Evolutionary conservation across 352 stramenopile species (phyloP), one percentile per base, ranked within the genome.

Genomic region (Phytophthora melonis): DNA sequence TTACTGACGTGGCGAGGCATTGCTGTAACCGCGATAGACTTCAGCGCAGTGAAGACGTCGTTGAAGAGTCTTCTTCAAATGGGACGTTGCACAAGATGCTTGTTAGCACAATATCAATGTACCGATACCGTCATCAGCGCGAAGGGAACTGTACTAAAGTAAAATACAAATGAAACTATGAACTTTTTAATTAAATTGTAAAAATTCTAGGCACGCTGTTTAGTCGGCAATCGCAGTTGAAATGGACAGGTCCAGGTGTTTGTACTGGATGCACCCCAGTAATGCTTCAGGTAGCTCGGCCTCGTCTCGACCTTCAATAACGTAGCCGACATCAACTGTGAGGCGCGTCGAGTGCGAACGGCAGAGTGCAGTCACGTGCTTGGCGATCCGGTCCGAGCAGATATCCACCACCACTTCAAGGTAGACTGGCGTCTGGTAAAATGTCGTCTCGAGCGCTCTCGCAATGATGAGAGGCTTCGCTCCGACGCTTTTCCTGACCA

Each of bases 391-490:
- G 69, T 94, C 85, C 3, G 86, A 94, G 61, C 77, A 89, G 56
- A 97, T 84, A 71, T 97, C 90, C 27, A 94, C 83, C 47, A 86
- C 86, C 16, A 80, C 88, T 69, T 97, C 90, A 34, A 95, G 75
- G 66, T 95, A 97, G 23, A 74, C 75, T 10, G 74, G 56, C 0
- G 77, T 86, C 60, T 90, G 79, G 66, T 75, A 95, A 65, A 88
- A 97, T 4, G 70, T 72, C 39, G 92, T 82, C 57, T 90, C 72
- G 9, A 97, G 64, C 1, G 77, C 82, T 58, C 93, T 86, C 9
- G 82, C 79, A 27, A 97, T 75, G 56, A 95, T 95, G 23, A 93
- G 83, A 5, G 90, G 88, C 70, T 95, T 95, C 68, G 69, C 74
- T 23, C 88, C 87, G 1, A 95, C 87, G 43, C 87, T 93, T 61